Evolutionary conservation across 2,329 filamentous ascomycete species (phyloP).

Genomic region (Blastomyces silverae): DNA sequence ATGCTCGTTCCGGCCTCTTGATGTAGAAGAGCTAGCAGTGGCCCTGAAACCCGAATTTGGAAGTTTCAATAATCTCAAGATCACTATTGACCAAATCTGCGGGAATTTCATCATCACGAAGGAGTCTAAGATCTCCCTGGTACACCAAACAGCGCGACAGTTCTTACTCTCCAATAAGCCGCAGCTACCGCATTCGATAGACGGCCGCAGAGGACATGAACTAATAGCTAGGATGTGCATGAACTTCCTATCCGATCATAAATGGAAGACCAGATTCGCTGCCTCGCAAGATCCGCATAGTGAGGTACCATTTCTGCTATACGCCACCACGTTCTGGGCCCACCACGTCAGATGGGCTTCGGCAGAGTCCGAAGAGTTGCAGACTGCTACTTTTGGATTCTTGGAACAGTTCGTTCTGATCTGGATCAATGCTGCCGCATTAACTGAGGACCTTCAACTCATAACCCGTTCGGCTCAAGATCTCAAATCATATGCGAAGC

Average conservation of each 20-base stretch:
- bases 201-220: constrained; percentile 17
- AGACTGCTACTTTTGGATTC: constrained; percentile 12
- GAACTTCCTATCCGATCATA: constrained; percentile 16
- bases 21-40: constrained; percentile 25
- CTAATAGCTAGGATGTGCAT: constrained; percentile 27
- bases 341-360: constrained; percentile 13
- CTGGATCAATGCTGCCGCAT: constrained; percentile 33
- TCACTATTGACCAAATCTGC: constrained; percentile 26
- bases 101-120: constrained; percentile 28
- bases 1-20: constrained; percentile 25
- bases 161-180: constrained; percentile 19
- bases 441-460: constrained; percentile 22
- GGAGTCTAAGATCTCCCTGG: constrained; percentile 21
- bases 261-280: constrained; percentile 4
- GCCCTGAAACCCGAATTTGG: constrained; percentile 24
- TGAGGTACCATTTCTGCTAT: constrained; percentile 16
- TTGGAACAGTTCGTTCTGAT: constrained; percentile 21
- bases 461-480: constrained; percentile 28
- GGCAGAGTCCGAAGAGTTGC: constrained; percentile 11
- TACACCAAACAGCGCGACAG: constrained; percentile 29
- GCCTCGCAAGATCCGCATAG: background rate
- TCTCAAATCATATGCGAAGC: constrained; percentile 23
- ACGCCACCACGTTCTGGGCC: constrained; percentile 17
- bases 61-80: constrained; percentile 22
- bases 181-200: constrained; percentile 14